Conservation (phyloP, 2,329 filamentous ascomycete species). For the Helotiales sp. region DNA sequence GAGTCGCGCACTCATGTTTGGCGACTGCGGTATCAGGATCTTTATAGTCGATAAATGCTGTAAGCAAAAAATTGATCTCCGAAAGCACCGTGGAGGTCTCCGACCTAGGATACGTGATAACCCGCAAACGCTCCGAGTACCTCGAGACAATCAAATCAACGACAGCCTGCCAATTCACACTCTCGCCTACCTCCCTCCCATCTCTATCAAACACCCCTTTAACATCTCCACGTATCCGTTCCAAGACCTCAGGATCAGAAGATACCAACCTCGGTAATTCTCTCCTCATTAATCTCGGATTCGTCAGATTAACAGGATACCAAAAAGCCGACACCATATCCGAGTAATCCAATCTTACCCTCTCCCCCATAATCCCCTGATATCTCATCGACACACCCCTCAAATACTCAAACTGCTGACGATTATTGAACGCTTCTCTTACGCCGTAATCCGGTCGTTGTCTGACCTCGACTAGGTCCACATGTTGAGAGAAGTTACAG, state of each 20-base stretch:
- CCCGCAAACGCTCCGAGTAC: not conserved
- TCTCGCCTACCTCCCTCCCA: not conserved
- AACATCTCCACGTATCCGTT: not conserved
- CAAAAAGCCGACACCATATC: constrained; percentile 32
- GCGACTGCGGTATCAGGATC: not conserved
- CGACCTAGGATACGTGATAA: not conserved
- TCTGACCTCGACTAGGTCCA: constrained; percentile 18
- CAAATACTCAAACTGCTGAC: constrained; percentile 35
- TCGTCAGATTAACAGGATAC: constrained; percentile 30
- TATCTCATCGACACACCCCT: constrained; percentile 42
- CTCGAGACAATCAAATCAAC: not conserved
- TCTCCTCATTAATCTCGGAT: constrained; percentile 18
- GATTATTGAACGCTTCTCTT: not conserved
- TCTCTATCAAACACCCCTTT: not conserved
- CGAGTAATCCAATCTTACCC: constrained; percentile 31
- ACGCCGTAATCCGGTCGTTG: not conserved
- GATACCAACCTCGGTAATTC: constrained; percentile 24
- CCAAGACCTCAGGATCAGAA: not conserved
- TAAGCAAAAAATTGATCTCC: not conserved
- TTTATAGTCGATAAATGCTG: not conserved
- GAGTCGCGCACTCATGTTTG: not conserved
- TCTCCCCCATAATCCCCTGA: constrained; percentile 42
- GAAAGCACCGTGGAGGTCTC: not conserved
- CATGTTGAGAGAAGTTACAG: constrained; percentile 54
- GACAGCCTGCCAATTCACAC: not conserved